Base-by-base conservation (phyloP, 164 flowering plant genomes). In the Vitis labrusca region DNA sequence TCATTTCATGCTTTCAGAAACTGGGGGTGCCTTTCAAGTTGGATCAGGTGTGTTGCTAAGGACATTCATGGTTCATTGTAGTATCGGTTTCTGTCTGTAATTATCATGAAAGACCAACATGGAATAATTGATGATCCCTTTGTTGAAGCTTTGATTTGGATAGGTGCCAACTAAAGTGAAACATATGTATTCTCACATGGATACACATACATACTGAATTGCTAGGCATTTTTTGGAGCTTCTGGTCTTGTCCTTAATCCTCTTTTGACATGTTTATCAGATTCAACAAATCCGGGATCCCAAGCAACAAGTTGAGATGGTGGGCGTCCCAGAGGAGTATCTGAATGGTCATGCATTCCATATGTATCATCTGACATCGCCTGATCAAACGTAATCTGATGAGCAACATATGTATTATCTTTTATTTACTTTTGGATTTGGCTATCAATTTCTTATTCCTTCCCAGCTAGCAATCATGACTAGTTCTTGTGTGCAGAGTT, bases 291-390 rank as follows among this genome's bases (percentile, higher is more conserved):
- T 95, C 56, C 88, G 98, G 17, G 97, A 95, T 72, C 92, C 97
- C 23, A 68, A 77, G 69, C 78, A 58, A 75, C 99, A 93, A 77
- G 9, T 86, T 13, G 91, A 91, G 77, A 83, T 95, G 91, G 94
- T 92, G 70, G 98, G 99, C 49, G 98, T 95, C 68, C 99, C 99
- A 50, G 93, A 91, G 72, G 94, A 92, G 80, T 73, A 89, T 77
- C 73, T 91, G 50, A 49, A 76, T 70, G 97, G 98, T 68, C 98
- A 94, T 77, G 99, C 98, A 56, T 94, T 92, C 73, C 99, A 94
- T 79, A 76, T 89, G 85, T 94, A 94, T 76, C 86, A 92, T 74
- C 79, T 94, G 32, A 85, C 89, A 44, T 92, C 98, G 68, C 97
- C 97, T 12, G 98, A 95, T 69, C 64, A 82, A 78, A 89, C 97